Evolutionary conservation across 495 filamentous ascomycete genomes (phyloP), one percentile per base, ranked within the genome.

Genomic region (Staphylotrichum tortipilum): DNA sequence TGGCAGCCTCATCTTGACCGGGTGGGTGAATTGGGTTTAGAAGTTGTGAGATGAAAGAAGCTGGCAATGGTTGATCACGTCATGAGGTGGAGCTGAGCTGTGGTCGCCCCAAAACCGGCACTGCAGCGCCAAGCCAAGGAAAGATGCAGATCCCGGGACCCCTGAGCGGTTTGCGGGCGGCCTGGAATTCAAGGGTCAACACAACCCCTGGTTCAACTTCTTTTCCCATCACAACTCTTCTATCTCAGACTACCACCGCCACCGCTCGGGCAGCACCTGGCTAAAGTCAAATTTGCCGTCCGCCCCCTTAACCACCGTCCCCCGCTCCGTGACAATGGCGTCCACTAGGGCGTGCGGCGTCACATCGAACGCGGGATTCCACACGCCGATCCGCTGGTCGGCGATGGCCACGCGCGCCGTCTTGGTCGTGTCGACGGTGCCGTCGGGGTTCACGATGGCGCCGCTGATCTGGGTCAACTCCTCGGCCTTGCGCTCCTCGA

Each of bases 341-440:
- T 97, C 94, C 52, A 98, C 95, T 23, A 96, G 71, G 37, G 76
- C 74, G 26, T 82, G 72, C 0, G 92, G 91, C 2, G 92, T 97
- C 23, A 98, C 84, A 64, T 98, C 92, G 59, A 98, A 98, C 17
- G 89, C 84, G 23, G 94, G 92, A 60, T 98, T 98, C 88, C 91
- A 98, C 18, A 95, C 87, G 37, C 72, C 71, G 37, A 95, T 92
- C 2, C 79, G 78, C 54, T 83, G 76, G 24, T 94, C 85, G 8
- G 91, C 92, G 44, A 88, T 90, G 36, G 79, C 78, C 15, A 98
- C 78, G 22, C 82, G 81, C 29, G 79, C 81, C n/a, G 81, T 74
- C 38, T 71, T 64, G 29, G 55, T 70, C 11, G 72, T 49, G 67
- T 81, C 73, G 9, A 80, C 66, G 18, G 55, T 68, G 6, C 73